phyloP scores from a whole-genome alignment of 169 alveolate species.

The Eimeria necatrix region DNA sequence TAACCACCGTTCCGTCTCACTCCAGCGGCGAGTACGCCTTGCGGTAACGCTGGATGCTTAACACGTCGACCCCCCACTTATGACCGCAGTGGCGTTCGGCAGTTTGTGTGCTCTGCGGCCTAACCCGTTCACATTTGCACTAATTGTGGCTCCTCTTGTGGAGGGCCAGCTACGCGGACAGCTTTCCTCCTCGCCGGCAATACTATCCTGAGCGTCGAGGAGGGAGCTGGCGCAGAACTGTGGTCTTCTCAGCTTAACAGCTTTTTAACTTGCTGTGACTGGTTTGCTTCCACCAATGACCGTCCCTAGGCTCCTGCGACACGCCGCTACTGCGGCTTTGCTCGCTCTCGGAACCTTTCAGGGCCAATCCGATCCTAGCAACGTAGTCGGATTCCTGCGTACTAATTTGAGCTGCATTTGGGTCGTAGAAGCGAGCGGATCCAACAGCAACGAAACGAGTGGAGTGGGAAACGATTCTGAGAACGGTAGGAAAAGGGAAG shows the following conservation, averaged over 20 bases:
- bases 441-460: not conserved
- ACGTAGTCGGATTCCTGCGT: not conserved
- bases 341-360: not conserved
- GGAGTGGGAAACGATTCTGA: not conserved
- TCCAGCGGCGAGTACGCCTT: constrained; percentile 60
- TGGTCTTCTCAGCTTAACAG: not conserved
- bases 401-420: not conserved
- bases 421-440: constrained; percentile 10
- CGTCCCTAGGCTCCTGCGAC: constrained; percentile 27
- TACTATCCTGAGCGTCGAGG: not conserved
- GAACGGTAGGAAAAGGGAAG: not conserved
- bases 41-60: constrained; percentile 37
- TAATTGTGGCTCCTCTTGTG: not conserved
- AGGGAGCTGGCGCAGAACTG: not conserved
- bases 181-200: not conserved
- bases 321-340: constrained; percentile 43
- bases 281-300: not conserved
- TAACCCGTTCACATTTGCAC: constrained; percentile 4
- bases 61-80: constrained; percentile 18
- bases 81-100: constrained; percentile 9
- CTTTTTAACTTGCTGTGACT: constrained; percentile 2
- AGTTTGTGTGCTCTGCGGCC: not conserved
- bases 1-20: constrained; percentile 25
- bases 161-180: constrained; percentile 34
- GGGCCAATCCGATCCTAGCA: not conserved